These are phyloP conservation scores for Septoria linicola DNA, from an alignment of 2,329 filamentous ascomycete species.

Conservation along the genomic window DNA sequence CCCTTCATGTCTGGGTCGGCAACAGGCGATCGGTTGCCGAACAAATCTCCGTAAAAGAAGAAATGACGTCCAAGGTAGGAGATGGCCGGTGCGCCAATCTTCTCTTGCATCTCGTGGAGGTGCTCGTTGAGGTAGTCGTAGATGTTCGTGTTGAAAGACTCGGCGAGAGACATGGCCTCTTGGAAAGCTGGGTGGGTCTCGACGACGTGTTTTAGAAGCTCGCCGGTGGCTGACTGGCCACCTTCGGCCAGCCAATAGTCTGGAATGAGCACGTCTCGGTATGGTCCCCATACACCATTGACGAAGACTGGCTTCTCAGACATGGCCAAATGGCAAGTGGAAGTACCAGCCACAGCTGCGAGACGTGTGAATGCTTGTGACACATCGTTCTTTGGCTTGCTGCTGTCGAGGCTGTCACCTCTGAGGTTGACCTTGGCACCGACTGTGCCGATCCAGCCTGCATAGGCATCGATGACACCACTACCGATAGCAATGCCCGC, in stretches of 20 bases:
- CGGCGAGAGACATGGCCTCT: constrained; percentile 73
- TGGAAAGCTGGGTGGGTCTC: constrained; percentile 92
- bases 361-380: constrained; percentile 88
- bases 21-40: constrained; percentile 92
- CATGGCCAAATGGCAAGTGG: constrained; percentile 96
- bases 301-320: constrained; percentile 91
- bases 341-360: constrained; percentile 92
- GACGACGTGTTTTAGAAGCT: constrained; percentile 88
- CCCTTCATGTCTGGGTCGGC: constrained; percentile 93
- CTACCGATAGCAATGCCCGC: constrained; percentile 89
- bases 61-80: constrained; percentile 87
- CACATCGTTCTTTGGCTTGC: constrained; percentile 75
- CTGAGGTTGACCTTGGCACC: constrained; percentile 82
- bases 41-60: constrained; percentile 98
- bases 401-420: constrained; percentile 59
- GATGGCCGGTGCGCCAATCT: constrained; percentile 69
- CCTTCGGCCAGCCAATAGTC: constrained; percentile 97
- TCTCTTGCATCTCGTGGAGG: constrained; percentile 71
- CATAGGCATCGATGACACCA: constrained; percentile 97
- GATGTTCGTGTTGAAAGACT: constrained; percentile 81
- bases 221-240: constrained; percentile 92
- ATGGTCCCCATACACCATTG: constrained; percentile 93
- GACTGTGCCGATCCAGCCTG: constrained; percentile 98
- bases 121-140: constrained; percentile 94
- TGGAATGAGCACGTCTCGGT: constrained; percentile 88